Percentiles rank a stretch among this genome's conserved stretches.
phyloP scores from a whole-genome alignment of 768 basidiomycete genomes.

The Tulasnella calospora region DNA sequence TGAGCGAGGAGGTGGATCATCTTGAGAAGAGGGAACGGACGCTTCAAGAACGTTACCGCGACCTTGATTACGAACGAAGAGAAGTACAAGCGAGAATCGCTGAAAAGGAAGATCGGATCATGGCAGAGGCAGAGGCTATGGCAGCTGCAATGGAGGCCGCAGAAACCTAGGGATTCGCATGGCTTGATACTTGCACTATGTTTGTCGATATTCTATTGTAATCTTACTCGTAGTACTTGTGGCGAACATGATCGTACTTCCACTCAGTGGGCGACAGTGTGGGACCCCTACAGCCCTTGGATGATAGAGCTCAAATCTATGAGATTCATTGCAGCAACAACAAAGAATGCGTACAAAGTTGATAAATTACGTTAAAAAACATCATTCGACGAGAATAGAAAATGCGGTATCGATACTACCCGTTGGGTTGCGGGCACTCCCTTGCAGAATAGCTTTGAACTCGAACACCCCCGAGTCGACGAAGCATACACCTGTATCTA shows the following conservation, averaged over 20 bases:
- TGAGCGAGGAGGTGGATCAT: constrained; percentile 81
- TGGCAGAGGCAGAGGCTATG: constrained; percentile 75
- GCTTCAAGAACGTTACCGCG: constrained; percentile 80
- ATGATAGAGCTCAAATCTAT: background rate
- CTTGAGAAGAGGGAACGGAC: constrained; percentile 70
- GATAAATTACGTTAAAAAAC: constrained; percentile 18
- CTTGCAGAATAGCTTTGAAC: constrained; percentile 37
- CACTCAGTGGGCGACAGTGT: background rate
- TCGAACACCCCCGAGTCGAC: constrained; percentile 64
- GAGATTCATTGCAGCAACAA: background rate
- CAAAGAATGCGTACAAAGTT: background rate
- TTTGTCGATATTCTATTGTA: constrained; percentile 13
- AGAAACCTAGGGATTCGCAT: background rate
- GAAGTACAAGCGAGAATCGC: constrained; percentile 57
- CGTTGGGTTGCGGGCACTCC: constrained; percentile 34
- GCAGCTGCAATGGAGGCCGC: constrained; percentile 40
- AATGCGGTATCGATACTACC: background rate
- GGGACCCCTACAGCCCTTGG: no score
- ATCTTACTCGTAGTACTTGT: background rate
- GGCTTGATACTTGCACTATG: background rate
- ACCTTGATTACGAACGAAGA: constrained; percentile 64
- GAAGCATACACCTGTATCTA: constrained; percentile 64
- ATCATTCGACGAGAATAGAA: background rate
- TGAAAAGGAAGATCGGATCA: constrained; percentile 75
- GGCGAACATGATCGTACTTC: background rate